A percentile compares a stretch with the other conserved stretches of the same genome.
phyloP scores from a whole-genome alignment of 805 yeast genomes.

The Candida taoyuanica region DNA sequence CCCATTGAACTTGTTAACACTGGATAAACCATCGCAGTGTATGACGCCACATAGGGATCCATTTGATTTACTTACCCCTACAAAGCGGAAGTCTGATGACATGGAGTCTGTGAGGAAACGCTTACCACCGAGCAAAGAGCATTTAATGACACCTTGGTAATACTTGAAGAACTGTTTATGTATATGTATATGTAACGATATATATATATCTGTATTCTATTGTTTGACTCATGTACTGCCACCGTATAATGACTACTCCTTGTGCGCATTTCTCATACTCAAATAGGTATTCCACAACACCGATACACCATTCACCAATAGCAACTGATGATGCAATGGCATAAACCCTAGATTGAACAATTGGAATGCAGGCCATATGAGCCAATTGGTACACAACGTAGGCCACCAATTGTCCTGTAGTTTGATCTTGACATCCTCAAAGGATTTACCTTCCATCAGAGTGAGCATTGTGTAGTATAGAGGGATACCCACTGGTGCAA shows the following conservation, averaged over 20 bases:
- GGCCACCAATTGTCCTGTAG: constrained; percentile 52
- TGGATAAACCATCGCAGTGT: no score
- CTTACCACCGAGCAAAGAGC: constrained; percentile 3
- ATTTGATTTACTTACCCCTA: no score
- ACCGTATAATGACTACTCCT: constrained; percentile 28
- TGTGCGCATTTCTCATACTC: constrained; percentile 51
- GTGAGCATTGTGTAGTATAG: constrained; percentile 67
- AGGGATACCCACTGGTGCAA: constrained; percentile 79
- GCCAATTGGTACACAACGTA: constrained; percentile 73
- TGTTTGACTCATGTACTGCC: no score
- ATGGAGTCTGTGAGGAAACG: no score
- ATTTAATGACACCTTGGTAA: constrained; percentile 38
- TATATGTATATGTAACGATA: no score
- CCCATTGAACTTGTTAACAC: neutral
- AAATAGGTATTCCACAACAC: constrained; percentile 83
- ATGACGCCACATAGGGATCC: no score
- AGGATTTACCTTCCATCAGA: constrained; percentile 50
- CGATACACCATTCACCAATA: constrained; percentile 66
- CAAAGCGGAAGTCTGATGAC: no score
- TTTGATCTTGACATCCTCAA: constrained; percentile 37
- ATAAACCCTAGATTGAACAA: constrained; percentile 67
- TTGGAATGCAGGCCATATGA: constrained; percentile 90
- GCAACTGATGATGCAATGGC: constrained; percentile 65
- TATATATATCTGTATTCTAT: no score
- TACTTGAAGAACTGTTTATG: no score